Evolutionary conservation across 306 rosid genomes (phyloP).

Genomic region (Herpetospermum pedunculosum): DNA sequence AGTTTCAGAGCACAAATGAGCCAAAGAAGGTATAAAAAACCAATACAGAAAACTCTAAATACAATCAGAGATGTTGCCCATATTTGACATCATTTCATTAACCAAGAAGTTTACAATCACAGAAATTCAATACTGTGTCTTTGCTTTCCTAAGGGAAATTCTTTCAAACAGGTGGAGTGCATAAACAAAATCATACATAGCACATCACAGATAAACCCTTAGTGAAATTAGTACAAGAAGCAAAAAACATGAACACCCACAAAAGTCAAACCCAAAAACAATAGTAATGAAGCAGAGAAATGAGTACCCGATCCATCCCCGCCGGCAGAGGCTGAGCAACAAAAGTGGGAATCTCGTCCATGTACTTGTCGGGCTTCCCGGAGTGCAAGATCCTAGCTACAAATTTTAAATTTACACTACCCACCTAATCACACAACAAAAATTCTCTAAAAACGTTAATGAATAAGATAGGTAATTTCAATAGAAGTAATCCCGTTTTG

Average conservation of each 20-base stretch:
- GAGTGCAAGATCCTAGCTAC: slow-evolving; percentile 88
- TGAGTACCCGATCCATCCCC: slow-evolving; percentile 78
- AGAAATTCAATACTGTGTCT: background rate
- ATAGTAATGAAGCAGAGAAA: background rate
- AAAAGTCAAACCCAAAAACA: background rate
- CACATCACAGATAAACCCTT: background rate
- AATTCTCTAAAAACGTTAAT: background rate
- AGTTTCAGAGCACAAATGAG: too few species aligned
- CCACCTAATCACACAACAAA: slow-evolving; percentile 7
- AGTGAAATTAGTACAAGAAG: background rate
- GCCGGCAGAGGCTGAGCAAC: slow-evolving; percentile 93
- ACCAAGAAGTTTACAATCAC: background rate
- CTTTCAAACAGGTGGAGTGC: slow-evolving; percentile 6
- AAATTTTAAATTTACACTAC: background rate
- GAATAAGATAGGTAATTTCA: background rate
- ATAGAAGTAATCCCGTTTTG: slow-evolving; percentile 2
- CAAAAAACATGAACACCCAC: background rate
- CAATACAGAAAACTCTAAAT: background rate
- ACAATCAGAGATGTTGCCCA: background rate
- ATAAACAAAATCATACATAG: background rate
- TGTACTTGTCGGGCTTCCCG: slow-evolving; percentile 63
- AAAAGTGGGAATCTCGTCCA: slow-evolving; percentile 96
- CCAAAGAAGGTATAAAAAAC: background rate
- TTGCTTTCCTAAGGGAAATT: background rate
- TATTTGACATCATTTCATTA: background rate